phyloP scores from a whole-genome alignment of 1,284 basidiomycete species.

The Pascua sp. region DNA sequence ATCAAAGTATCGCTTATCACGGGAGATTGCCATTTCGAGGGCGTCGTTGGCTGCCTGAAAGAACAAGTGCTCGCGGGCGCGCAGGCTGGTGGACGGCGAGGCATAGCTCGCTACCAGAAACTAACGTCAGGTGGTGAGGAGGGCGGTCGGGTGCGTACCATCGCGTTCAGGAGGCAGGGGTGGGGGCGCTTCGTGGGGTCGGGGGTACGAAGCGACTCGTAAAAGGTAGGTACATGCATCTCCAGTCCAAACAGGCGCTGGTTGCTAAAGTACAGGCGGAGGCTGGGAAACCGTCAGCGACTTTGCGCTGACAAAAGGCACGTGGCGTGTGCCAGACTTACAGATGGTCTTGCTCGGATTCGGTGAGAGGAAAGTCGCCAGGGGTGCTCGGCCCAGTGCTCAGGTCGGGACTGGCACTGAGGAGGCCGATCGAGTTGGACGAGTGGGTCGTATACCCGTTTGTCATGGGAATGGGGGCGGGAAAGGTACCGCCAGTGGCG shows the following conservation, averaged over 20 bases:
- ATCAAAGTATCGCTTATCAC: constrained; percentile 9
- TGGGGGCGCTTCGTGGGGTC: constrained; percentile 20
- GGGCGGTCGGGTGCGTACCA: constrained; percentile 7
- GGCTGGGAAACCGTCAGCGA: constrained; percentile 2
- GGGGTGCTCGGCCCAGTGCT: too few relatives aligned
- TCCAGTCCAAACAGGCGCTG: constrained; percentile 21
- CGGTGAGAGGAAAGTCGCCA: neutral
- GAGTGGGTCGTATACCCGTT: too few relatives aligned
- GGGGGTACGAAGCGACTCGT: constrained; percentile 5
- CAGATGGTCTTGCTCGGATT: constrained; percentile 11
- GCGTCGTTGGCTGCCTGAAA: constrained; percentile 5
- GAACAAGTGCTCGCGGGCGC: constrained; percentile 5
- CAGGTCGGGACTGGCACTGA: too few relatives aligned
- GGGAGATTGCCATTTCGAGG: constrained; percentile 6
- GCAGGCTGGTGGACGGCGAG: constrained; percentile 10
- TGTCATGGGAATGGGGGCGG: too few relatives aligned
- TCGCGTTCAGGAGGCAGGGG: constrained; percentile 22
- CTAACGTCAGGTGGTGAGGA: constrained; percentile 1
- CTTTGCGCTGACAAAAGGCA: too few relatives aligned
- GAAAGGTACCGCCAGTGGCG: too few relatives aligned
- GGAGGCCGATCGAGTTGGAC: too few relatives aligned
- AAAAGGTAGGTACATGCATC: constrained; percentile 23
- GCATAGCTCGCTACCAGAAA: constrained; percentile 14
- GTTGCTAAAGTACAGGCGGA: constrained; percentile 23
- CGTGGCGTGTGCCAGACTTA: constrained; percentile 1